These are phyloP conservation scores for Zangia roseola DNA, from an alignment of 768 basidiomycete species.

Conservation along the genomic window DNA sequence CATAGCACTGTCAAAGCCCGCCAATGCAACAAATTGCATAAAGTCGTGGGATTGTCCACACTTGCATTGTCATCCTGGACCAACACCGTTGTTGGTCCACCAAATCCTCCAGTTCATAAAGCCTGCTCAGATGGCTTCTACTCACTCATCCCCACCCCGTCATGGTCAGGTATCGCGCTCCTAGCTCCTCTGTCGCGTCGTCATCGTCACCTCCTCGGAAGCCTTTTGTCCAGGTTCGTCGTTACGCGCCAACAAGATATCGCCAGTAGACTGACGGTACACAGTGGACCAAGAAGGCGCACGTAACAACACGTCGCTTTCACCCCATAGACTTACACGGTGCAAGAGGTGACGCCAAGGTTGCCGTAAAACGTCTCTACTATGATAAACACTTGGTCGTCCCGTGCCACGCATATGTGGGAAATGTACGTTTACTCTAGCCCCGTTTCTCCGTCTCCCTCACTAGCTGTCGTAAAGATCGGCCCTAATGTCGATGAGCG, in stretches of 20 bases:
- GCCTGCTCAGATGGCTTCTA: background rate
- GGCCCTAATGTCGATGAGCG: slow-evolving; percentile 30
- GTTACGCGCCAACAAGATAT: background rate
- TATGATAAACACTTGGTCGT: slow-evolving; percentile 8
- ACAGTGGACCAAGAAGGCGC: slow-evolving; percentile 7
- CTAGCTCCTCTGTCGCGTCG: slow-evolving; percentile 17
- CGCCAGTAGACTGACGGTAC: background rate
- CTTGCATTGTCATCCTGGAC: background rate
- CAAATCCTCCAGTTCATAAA: slow-evolving; percentile 19
- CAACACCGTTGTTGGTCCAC: background rate
- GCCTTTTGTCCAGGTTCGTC: slow-evolving; percentile 9
- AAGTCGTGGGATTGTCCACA: slow-evolving; percentile 16
- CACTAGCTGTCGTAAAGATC: slow-evolving; percentile 25
- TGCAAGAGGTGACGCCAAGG: slow-evolving; percentile 13
- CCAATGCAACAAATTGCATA: slow-evolving; percentile 7
- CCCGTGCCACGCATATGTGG: slow-evolving; percentile 49
- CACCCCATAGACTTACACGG: slow-evolving; percentile 16
- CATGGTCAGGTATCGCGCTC: slow-evolving; percentile 20
- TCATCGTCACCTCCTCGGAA: background rate
- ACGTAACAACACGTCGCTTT: slow-evolving; percentile 3
- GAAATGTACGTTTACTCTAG: slow-evolving; percentile 49
- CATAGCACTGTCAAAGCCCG: slow-evolving; percentile 8
- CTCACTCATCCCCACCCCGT: background rate
- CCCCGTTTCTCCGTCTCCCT: background rate
- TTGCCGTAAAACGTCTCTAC: slow-evolving; percentile 17